Conservation (phyloP, 192 early-diverging fungal genomes). For the Spinellus fusiger region DNA sequence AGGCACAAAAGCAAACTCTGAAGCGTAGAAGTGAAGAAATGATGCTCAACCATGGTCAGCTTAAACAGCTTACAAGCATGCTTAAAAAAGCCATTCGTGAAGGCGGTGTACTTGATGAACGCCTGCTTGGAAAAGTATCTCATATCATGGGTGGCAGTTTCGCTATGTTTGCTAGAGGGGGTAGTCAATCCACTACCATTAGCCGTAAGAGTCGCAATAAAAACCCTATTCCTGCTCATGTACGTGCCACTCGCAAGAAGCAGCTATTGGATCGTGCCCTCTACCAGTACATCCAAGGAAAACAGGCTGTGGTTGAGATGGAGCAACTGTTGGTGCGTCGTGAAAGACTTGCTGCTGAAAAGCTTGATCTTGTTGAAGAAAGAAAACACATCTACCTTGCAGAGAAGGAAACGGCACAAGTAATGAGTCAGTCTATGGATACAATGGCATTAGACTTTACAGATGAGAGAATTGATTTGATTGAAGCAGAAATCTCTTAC, state of each 20-base stretch:
- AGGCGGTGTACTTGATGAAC: conserved; percentile 30
- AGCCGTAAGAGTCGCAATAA: conserved; percentile 8
- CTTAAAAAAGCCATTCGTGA: conserved; percentile 45
- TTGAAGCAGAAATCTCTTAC: conserved; percentile 52
- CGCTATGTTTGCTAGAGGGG: conserved; percentile 27
- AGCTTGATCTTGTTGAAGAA: conserved; percentile 45
- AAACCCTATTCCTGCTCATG: conserved; percentile 25
- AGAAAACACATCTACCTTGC: conserved; percentile 43
- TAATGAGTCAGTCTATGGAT: conserved; percentile 17
- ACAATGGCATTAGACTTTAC: conserved; percentile 39
- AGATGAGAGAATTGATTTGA: conserved; percentile 53
- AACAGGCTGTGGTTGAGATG: conserved; percentile 48
- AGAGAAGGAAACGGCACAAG: conserved; percentile 32
- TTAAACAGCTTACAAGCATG: conserved; percentile 43
- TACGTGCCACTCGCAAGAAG: conserved; percentile 43
- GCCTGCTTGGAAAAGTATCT: conserved; percentile 23
- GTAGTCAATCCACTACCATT: conserved; percentile 7
- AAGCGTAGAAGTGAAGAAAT: conserved; percentile 57
- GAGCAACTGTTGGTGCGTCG: conserved; percentile 44
- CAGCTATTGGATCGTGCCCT: conserved; percentile 49
- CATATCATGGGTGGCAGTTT: conserved; percentile 31
- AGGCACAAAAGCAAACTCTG: conserved; percentile 51
- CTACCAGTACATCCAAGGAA: conserved; percentile 48
- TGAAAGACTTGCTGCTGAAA: conserved; percentile 39
- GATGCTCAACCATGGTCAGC: conserved; percentile 30